Evolutionary conservation across 2,329 filamentous ascomycete species (phyloP).

Genomic region (Chaetoscypha palmicola): DNA sequence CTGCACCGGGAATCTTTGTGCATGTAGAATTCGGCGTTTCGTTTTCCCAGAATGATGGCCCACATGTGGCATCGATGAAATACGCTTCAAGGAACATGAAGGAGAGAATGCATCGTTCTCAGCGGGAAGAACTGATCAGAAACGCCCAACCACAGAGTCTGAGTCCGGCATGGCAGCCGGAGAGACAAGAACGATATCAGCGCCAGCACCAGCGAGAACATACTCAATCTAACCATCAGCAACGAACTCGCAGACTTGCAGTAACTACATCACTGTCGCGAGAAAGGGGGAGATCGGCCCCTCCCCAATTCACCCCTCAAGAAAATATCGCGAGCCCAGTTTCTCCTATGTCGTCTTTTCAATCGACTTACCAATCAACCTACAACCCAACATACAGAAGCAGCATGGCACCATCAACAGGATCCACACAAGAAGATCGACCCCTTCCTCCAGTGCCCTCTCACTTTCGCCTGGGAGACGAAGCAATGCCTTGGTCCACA

Average conservation of each 20-base stretch:
- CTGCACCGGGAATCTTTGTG: constrained; percentile 23
- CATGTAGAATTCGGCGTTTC: constrained; percentile 28
- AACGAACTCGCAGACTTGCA: constrained; percentile 9
- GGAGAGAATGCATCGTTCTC: constrained; percentile 18
- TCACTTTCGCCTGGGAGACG: constrained; percentile 29
- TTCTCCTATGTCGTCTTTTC: constrained; percentile 8
- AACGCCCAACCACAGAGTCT: constrained; percentile 3
- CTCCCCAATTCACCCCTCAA: constrained; percentile 12
- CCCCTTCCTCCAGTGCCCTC: constrained; percentile 28
- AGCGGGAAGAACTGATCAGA: constrained; percentile 14
- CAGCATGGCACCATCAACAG: constrained; percentile 6
- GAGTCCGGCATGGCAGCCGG: constrained; percentile 2
- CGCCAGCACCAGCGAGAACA: constrained; percentile 1
- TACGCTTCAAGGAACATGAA: constrained; percentile 26
- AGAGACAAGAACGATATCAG: constrained; percentile 1
- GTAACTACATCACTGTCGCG: constrained; percentile 7
- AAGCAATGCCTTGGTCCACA: constrained; percentile 29
- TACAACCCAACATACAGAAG: constrained; percentile 6
- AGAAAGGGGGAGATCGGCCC: constrained; percentile 25
- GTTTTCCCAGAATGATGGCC: constrained; percentile 17
- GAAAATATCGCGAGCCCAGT: constrained; percentile 15
- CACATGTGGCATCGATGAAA: constrained; percentile 21
- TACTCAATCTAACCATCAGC: not conserved
- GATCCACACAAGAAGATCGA: constrained; percentile 9
- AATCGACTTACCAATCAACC: too few species aligned